Percentiles rank a stretch among this genome's conserved stretches.
Conservation (phyloP, 352 stramenopile species). For the Phytophthora multivora region DNA sequence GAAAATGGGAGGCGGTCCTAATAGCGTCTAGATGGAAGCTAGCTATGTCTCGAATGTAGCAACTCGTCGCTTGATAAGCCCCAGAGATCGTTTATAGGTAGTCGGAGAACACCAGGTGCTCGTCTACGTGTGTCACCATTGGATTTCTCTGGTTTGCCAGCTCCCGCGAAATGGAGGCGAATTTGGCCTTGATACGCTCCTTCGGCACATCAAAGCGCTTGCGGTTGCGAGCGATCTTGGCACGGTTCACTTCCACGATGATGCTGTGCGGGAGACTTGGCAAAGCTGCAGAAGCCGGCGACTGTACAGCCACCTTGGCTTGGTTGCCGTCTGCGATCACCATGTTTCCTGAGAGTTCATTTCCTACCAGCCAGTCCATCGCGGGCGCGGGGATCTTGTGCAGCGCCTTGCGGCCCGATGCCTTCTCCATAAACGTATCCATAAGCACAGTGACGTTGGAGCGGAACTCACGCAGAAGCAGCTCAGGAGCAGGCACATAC, state of each 20-base stretch:
- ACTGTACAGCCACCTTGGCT: conserved; percentile 1
- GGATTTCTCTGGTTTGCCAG: conserved; percentile 50
- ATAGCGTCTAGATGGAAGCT: conserved; percentile 26
- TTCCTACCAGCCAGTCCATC: conserved; percentile 63
- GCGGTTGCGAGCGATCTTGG: conserved; percentile 47
- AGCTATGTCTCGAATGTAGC: conserved; percentile 10
- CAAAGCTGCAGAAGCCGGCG: conserved; percentile 22
- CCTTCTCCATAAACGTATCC: conserved; percentile 75
- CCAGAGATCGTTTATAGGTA: conserved; percentile 44
- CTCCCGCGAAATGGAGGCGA: conserved; percentile 67
- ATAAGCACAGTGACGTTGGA: conserved; percentile 67
- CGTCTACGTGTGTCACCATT: conserved; percentile 51
- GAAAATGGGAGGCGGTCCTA: neutral
- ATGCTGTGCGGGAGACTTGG: conserved; percentile 38
- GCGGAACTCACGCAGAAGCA: conserved; percentile 74
- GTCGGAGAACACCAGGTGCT: conserved; percentile 79
- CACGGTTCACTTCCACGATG: conserved; percentile 71
- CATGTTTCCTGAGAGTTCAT: conserved; percentile 46
- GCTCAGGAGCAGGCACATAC: conserved; percentile 72
- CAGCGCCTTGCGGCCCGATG: conserved; percentile 62
- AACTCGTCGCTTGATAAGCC: conserved; percentile 4
- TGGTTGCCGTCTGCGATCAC: conserved; percentile 49
- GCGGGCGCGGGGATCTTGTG: conserved; percentile 71
- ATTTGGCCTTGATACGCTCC: conserved; percentile 71
- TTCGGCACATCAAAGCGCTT: conserved; percentile 71